Evolutionary conservation across 352 stramenopile genomes (phyloP), one percentile per base, ranked within the genome.

Genomic region (Globisporangium nunn): DNA sequence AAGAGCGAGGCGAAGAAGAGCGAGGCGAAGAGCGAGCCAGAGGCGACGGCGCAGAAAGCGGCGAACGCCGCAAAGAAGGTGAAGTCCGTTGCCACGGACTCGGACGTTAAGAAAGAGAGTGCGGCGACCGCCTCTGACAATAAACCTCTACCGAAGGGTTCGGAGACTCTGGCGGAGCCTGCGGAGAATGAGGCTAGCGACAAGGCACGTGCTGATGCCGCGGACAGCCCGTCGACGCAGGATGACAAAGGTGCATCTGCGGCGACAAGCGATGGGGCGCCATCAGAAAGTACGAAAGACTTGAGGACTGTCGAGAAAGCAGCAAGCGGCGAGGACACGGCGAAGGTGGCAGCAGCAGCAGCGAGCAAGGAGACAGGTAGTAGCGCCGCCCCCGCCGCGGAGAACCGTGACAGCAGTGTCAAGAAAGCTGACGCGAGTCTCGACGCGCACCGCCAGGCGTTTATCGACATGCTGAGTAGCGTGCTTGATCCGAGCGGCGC

Each of bases 401-500:
- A 14, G 7, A 14, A 11, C 5, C 8, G 31, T 50, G 28, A 58
- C 35, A 50, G 29, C 6, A 18, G 39, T 17, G 48, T 4, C 18
- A 60, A 52, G 28, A 80, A 73, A 61, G 45, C 46, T 4, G 65
- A 79, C 18, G 67, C 72, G 29, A 64, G 75, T 17, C 51, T 78
- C 23, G 76, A 91, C 61, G 79, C 84, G 62, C 78, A 77, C 39
- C 70, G 81, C 35, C 63, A 68, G 41, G 70, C 70, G 6, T 87
- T 84, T 55, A 72, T 87, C 18, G 78, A 85, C 10, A 87, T 88
- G 78, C 68, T 91, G 50, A 78, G 77, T 51, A 73, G 78, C 31
- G 70, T 81, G 11, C 59, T 91, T n/a, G 67, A 73, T 15, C 53
- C 70, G 5, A 71, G 75, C 45, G 74, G 76, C 17, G 50, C 68